Evolutionary conservation across 2,329 filamentous ascomycete species (phyloP).

Genomic region (Trichoderma afroharzianum): DNA sequence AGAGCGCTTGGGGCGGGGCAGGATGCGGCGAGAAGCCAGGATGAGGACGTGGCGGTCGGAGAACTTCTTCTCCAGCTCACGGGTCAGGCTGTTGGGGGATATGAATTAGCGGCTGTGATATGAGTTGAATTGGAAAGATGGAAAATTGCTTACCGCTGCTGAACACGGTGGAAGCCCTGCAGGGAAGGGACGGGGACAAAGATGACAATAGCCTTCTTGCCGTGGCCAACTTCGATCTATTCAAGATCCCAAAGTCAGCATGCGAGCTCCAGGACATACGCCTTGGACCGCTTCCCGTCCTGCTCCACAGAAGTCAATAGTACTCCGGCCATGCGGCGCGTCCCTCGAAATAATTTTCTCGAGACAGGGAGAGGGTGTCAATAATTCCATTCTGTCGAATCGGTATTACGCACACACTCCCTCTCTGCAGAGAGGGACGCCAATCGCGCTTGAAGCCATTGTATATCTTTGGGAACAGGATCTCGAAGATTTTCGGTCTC

Average conservation of each 20-base stretch:
- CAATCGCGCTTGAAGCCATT: slow-evolving; percentile 29
- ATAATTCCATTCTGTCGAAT: slow-evolving; percentile 25
- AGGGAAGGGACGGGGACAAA: slow-evolving; percentile 99
- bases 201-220: slow-evolving; percentile 99
- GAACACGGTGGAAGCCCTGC: slow-evolving; percentile 97
- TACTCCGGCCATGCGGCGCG: slow-evolving; percentile 33
- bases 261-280: slow-evolving; percentile 67
- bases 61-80: slow-evolving; percentile 99
- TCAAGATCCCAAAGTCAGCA: slow-evolving; percentile 65
- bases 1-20: slow-evolving; percentile 97
- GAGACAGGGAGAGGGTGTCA: slow-evolving; percentile 4
- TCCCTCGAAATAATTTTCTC: slow-evolving; percentile 18
- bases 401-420: slow-evolving; percentile 16
- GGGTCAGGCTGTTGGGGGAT: slow-evolving; percentile 69
- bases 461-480: slow-evolving; percentile 44
- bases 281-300: slow-evolving; percentile 75
- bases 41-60: slow-evolving; percentile 99
- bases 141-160: slow-evolving; percentile 81
- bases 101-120: background rate
- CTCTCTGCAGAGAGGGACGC: slow-evolving; percentile 22
- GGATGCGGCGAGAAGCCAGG: slow-evolving; percentile 97
- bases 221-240: slow-evolving; percentile 99
- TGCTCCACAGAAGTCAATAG: slow-evolving; percentile 55
- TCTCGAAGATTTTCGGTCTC: slow-evolving; percentile 27
- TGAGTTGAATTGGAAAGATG: background rate